Evolutionary conservation across 139 green algal species (phyloP), one percentile per base, ranked within the genome.

Genomic region (Asterochloris sp.): DNA sequence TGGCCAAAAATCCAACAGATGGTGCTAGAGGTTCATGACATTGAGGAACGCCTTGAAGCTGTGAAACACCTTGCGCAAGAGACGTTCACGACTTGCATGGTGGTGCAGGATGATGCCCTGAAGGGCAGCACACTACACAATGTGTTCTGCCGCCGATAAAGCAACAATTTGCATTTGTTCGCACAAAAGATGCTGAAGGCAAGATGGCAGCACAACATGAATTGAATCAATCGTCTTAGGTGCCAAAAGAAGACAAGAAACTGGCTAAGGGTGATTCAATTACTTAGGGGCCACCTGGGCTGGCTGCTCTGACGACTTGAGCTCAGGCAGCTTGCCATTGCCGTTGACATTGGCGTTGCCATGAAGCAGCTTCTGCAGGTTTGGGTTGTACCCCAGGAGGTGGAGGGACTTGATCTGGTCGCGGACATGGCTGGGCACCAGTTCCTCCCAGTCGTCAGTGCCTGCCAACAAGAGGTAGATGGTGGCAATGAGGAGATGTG

Each of bases 1-100:
- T 93, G 89, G 89, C 79, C 68, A 0, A 28, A 47, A 11, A 90
- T 93, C 21, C 63, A 82, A 29, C 89, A 93, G 78, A 62, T 86
- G 62, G 85, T 82, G 23, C 10, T 82, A 12, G 86, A 90, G 62
- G 86, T 87, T 19, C 86, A 90, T 83, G 84, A 84, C 38, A 23
- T 75, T 17, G 28, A 75, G 1, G 78, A 27, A 8, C 80, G 83
- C 38, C 80, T 88, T 61, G 17, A 78, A 10, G 54, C 27, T 12
- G 66, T 85, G 17, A 12, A 79, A n/a, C 1, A 64, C 2, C 12
- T 88, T 2, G 69, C 86, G 17, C 80, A 47, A 61, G 21, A 83
- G 15, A 28, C 80, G 1, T 90, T 88, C 75, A n/a, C 47, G 0
- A 82, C 15, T 24, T 15, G 78, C 16, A 61, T 73, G 14, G 62